Evolutionary conservation across 108 stramenopile species (phyloP).

Genomic region (Nitzschia sp.): DNA sequence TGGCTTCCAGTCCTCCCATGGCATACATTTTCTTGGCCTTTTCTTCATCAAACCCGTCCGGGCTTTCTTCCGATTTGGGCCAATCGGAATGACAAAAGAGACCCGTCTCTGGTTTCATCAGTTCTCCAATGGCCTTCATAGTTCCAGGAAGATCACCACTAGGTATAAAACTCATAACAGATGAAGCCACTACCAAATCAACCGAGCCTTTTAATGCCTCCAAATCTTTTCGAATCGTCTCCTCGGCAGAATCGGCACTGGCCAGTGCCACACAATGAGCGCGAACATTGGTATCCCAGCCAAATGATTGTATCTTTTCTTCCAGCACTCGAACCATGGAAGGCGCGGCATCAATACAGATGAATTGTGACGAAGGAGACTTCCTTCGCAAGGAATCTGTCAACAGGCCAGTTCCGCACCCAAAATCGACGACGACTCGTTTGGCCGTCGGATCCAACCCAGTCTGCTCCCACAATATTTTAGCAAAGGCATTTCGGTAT

Average conservation of each 20-base stretch:
- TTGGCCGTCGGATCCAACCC: constrained; percentile 1
- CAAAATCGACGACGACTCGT: constrained; percentile 45
- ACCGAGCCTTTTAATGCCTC: constrained; percentile 20
- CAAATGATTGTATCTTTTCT: constrained; percentile 36
- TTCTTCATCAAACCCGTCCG: constrained; percentile 21
- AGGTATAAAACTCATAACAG: constrained; percentile 48
- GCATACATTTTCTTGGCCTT: constrained; percentile 27
- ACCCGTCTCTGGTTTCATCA: constrained; percentile 33
- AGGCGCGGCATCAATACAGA: constrained; percentile 42
- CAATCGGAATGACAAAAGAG: constrained; percentile 45
- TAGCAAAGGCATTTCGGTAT: constrained; percentile 29
- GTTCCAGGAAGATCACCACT: constrained; percentile 30
- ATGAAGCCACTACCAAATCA: constrained; percentile 44
- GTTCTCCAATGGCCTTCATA: constrained; percentile 28
- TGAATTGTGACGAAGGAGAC: neutral
- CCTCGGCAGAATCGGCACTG: neutral
- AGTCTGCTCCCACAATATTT: constrained; percentile 26
- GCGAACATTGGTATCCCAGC: constrained; percentile 37
- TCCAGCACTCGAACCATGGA: constrained; percentile 36
- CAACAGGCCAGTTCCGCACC: constrained; percentile 50
- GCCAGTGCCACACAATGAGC: constrained; percentile 29
- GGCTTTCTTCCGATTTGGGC: constrained; percentile 16
- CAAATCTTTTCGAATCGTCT: constrained; percentile 9
- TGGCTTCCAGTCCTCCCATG: constrained; percentile 16
- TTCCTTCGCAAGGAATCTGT: constrained; percentile 22